Conservation (phyloP, 306 rosid genomes). For the Malus asiatica region DNA sequence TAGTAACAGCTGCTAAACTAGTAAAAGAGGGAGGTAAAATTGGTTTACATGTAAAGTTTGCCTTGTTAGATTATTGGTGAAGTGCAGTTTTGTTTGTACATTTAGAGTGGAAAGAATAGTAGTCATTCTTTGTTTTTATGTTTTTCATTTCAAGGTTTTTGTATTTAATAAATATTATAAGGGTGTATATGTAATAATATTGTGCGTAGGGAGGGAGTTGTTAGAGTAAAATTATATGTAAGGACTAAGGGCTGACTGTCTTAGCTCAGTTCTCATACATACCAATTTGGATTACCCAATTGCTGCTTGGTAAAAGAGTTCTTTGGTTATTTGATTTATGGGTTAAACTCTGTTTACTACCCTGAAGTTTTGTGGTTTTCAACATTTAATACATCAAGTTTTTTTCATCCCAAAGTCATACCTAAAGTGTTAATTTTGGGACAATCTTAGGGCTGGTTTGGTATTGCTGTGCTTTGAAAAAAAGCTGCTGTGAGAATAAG, state of each 20-base stretch:
- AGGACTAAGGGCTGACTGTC: background rate
- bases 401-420: too few species aligned
- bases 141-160: slow-evolving; percentile 10
- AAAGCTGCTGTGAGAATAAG: too few species aligned
- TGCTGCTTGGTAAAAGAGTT: too few species aligned
- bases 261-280: too few species aligned
- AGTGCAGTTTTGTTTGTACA: slow-evolving; percentile 14
- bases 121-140: background rate
- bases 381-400: too few species aligned
- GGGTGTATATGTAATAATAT: slow-evolving; percentile 4
- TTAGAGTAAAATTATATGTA: background rate
- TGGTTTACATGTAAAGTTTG: slow-evolving; percentile 81
- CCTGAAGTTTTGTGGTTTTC: too few species aligned
- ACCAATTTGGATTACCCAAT: too few species aligned
- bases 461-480: too few species aligned
- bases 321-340: too few species aligned
- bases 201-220: background rate
- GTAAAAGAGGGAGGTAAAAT: slow-evolving; percentile 72
- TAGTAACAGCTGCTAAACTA: slow-evolving; percentile 82
- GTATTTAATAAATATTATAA: slow-evolving; percentile 17
- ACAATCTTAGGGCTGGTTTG: too few species aligned
- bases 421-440: too few species aligned
- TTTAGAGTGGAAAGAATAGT: slow-evolving; percentile 7
- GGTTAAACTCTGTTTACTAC: too few species aligned
- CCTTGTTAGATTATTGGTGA: slow-evolving; percentile 73